phyloP scores from a whole-genome alignment of 1,139 yeast genomes.

The Hansenula sp. region DNA sequence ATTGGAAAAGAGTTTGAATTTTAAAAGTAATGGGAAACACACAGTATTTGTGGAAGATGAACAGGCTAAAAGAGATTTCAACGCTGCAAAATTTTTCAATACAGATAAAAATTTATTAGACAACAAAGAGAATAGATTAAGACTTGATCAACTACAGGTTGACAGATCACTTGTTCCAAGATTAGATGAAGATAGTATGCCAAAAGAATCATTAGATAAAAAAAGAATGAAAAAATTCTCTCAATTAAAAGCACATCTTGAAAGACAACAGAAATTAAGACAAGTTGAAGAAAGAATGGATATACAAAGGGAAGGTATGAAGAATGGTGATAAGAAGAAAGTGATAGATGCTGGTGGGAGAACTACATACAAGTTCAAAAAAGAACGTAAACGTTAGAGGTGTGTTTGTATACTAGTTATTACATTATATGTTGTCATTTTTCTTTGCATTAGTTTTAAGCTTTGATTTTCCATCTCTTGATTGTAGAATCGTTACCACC shows the following conservation, averaged over 20 bases:
- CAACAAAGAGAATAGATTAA: conserved; percentile 71
- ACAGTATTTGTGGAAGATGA: conserved; percentile 77
- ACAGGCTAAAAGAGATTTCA: conserved; percentile 51
- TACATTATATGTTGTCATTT: neutral
- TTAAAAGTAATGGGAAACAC: conserved; percentile 64
- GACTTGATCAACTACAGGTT: conserved; percentile 48
- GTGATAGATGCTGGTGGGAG: conserved; percentile 59
- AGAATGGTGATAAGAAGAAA: conserved; percentile 83
- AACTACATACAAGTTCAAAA: conserved; percentile 79
- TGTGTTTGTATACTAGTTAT: neutral
- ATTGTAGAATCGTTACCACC: conserved; percentile 82
- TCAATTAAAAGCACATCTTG: conserved; percentile 52
- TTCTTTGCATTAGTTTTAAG: neutral
- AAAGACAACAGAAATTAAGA: conserved; percentile 61
- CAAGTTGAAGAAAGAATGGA: conserved; percentile 73
- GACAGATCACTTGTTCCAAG: conserved; percentile 29
- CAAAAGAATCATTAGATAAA: conserved; percentile 41
- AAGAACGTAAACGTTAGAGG: conserved; percentile 65
- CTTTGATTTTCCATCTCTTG: conserved; percentile 60
- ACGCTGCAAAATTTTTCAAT: conserved; percentile 60
- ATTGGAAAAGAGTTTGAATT: conserved; percentile 48
- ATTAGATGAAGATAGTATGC: conserved; percentile 22
- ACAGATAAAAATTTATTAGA: conserved; percentile 62
- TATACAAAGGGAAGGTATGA: conserved; percentile 80
- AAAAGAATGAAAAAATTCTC: conserved; percentile 58